Conservation (phyloP, 805 yeast species). For the Yamadazyma sp. region DNA sequence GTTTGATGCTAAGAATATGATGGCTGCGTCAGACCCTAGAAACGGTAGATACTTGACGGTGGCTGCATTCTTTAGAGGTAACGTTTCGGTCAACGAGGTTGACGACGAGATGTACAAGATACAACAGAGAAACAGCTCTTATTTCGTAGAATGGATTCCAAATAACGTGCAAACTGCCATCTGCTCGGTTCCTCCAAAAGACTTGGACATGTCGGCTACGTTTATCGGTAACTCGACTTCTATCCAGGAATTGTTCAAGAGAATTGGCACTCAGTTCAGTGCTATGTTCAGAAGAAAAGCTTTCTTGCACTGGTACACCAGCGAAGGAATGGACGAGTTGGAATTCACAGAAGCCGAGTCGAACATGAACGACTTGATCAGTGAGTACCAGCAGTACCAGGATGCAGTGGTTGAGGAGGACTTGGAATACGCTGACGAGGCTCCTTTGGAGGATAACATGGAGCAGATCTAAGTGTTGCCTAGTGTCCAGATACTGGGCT, state of each 20-base stretch:
- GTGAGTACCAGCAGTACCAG: conserved; percentile 90
- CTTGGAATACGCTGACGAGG: conserved; percentile 66
- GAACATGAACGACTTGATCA: conserved; percentile 83
- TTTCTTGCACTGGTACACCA: conserved; percentile 93
- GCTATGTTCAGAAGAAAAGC: conserved; percentile 94
- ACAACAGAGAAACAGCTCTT: conserved; percentile 75
- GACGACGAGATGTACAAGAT: conserved; percentile 90
- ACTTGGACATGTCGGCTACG: conserved; percentile 85
- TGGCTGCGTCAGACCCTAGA: conserved; percentile 93
- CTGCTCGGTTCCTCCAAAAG: conserved; percentile 87
- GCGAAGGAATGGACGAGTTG: conserved; percentile 95
- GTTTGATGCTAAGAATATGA: conserved; percentile 90
- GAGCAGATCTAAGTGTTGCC: conserved; percentile 29
- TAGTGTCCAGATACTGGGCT: no score
- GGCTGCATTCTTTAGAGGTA: conserved; percentile 93
- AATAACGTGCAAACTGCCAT: conserved; percentile 93
- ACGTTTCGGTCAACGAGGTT: conserved; percentile 88
- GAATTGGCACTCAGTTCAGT: conserved; percentile 85
- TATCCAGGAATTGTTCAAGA: conserved; percentile 84
- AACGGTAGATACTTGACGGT: conserved; percentile 90
- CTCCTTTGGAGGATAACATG: conserved; percentile 54
- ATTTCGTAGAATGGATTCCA: conserved; percentile 96
- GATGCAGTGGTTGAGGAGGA: conserved; percentile 77
- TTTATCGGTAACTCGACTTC: conserved; percentile 93
- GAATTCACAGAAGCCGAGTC: conserved; percentile 94